Evolutionary conservation across 257 asterid species (phyloP), one percentile per base, ranked within the genome.

Genomic region (Ocimum tenuiflorum): DNA sequence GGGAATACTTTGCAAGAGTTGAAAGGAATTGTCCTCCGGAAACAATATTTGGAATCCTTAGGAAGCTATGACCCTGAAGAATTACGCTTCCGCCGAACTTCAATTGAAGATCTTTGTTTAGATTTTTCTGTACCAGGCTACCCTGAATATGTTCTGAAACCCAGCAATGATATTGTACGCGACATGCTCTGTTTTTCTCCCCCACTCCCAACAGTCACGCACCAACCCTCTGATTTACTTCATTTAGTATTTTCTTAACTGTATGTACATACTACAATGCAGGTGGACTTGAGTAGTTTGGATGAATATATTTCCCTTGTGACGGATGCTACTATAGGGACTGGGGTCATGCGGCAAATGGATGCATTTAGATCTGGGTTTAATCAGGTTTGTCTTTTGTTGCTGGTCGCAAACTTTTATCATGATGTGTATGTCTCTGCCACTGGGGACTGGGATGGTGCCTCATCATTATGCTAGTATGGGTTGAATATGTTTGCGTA

Each of bases 301-400:
- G 97, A 82, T 60, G 97, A 94, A 66, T 94, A 94, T 72, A 75
- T 86, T 14, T 76, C 92, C 20, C 82, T 85, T 48, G 95, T 94
- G 75, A 90, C 91, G 71, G 96, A 94, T 69, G 97, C 95, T 48
- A 82, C 96, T 46, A 84, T 94, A 15, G 88, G 85, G 71, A 63
- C 80, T 35, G 97, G 99, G 24, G 83, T 94, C 66, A 68, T 53
- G 77, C 91, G 96, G 61, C 97, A 90, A 73, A 67, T 83, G 73
- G 99, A 94, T 67, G 96, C 99, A 38, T 94, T 90, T 78, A 85
- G 92, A 94, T 81, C 94, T 63, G 99, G 99, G 57, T 94, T 91
- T 80, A 91, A 83, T 81, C 97, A 94, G 97, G 99, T 83, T 54
- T 65, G 72, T 8, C 39, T 65, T 2, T 43, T 63, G 12, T 49